A percentile compares a stretch with the other conserved stretches of the same genome.
phyloP scores from a whole-genome alignment of 2,329 filamentous ascomycete genomes.

The Pseudogymnoascus sp. region DNA sequence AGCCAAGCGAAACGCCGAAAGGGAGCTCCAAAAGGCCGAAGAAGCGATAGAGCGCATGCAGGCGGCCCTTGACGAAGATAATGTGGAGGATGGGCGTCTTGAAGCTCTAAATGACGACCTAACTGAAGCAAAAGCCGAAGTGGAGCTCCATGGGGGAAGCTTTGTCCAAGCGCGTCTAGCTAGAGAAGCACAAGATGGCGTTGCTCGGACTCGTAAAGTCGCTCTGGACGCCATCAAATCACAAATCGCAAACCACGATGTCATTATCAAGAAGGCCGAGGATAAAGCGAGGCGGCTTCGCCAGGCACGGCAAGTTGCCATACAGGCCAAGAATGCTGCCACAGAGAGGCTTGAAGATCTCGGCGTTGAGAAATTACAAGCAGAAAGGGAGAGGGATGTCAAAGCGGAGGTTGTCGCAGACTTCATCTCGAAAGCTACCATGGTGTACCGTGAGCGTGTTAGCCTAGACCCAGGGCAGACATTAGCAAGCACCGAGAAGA shows the following conservation, averaged over 20 bases:
- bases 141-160: slow-evolving; percentile 44
- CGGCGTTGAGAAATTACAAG: slow-evolving; percentile 36
- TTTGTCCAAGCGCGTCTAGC: slow-evolving; percentile 44
- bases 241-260: slow-evolving; percentile 28
- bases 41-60: slow-evolving; percentile 46
- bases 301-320: slow-evolving; percentile 42
- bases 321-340: slow-evolving; percentile 56
- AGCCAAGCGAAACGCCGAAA: slow-evolving; percentile 40
- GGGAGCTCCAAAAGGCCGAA: slow-evolving; percentile 50
- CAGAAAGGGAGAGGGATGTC: slow-evolving; percentile 40
- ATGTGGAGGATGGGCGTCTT: slow-evolving; percentile 60
- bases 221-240: slow-evolving; percentile 33
- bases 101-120: slow-evolving; percentile 51
- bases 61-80: slow-evolving; percentile 56
- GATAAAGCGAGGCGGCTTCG: slow-evolving; percentile 42
- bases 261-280: slow-evolving; percentile 47
- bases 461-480: slow-evolving; percentile 59
- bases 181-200: slow-evolving; percentile 41
- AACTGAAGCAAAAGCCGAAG: slow-evolving; percentile 38
- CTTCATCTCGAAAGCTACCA: slow-evolving; percentile 46
- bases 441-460: slow-evolving; percentile 48
- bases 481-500: slow-evolving; percentile 43
- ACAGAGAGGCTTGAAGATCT: slow-evolving; percentile 43
- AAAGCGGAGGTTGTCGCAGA: slow-evolving; percentile 42
- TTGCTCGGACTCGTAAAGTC: slow-evolving; percentile 29